Conservation (phyloP, 768 basidiomycete genomes). For the Podaxis carcinomalis region DNA sequence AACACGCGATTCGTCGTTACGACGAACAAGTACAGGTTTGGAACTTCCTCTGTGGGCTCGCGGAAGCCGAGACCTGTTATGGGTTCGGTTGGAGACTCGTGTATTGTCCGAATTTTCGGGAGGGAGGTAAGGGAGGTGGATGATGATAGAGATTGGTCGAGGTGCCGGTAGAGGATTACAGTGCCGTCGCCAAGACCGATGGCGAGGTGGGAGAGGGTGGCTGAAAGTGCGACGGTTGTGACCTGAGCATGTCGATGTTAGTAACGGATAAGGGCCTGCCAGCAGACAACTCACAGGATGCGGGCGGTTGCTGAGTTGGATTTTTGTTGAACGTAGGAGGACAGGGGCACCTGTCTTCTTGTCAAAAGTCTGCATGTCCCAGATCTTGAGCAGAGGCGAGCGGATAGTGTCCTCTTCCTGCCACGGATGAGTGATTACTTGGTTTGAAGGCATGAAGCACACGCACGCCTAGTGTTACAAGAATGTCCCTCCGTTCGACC, state of each 20-base stretch:
- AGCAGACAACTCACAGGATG: constrained; percentile 54
- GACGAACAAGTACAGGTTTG: constrained; percentile 67
- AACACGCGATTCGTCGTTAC: constrained; percentile 85
- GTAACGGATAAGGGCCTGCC: neutral
- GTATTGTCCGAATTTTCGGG: constrained; percentile 83
- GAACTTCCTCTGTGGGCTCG: constrained; percentile 46
- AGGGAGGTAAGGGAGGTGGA: constrained; percentile 65
- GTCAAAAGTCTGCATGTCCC: constrained; percentile 76
- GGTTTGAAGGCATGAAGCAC: neutral
- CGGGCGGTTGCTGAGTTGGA: constrained; percentile 71
- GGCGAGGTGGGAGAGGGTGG: constrained; percentile 77
- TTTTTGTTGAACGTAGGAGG: constrained; percentile 70
- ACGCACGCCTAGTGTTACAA: constrained; percentile 88
- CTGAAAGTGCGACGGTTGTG: constrained; percentile 75
- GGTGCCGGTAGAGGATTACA: constrained; percentile 85
- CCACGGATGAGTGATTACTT: neutral
- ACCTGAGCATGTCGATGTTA: constrained; percentile 38
- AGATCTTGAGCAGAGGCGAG: constrained; percentile 77
- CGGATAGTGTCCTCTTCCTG: constrained; percentile 75
- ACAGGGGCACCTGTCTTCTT: constrained; percentile 58
- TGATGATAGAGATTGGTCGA: constrained; percentile 84
- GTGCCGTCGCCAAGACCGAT: constrained; percentile 95
- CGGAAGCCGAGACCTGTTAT: constrained; percentile 91
- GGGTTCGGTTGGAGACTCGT: constrained; percentile 83
- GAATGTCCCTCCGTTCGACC: constrained; percentile 72